phyloP scores from a whole-genome alignment of 768 basidiomycete species.

The Leccinellum rugosiceps region DNA sequence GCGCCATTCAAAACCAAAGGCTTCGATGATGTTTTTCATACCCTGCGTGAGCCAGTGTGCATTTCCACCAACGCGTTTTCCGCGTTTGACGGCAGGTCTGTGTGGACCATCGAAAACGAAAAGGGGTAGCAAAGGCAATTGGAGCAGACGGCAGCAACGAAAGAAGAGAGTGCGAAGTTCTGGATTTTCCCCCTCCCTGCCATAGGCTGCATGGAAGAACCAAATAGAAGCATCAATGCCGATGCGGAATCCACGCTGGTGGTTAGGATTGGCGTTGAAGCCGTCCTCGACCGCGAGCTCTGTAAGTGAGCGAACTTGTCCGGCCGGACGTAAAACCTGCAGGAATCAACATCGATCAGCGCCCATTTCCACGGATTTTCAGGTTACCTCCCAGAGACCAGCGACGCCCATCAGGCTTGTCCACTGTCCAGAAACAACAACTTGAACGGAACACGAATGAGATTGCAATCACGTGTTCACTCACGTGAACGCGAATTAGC shows the following conservation, averaged over 20 bases:
- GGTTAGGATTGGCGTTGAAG: slow-evolving; percentile 61
- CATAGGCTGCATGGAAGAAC: slow-evolving; percentile 73
- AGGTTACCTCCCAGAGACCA: slow-evolving; percentile 48
- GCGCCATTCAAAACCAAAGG: slow-evolving; percentile 79
- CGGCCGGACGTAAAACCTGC: slow-evolving; percentile 69
- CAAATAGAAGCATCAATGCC: slow-evolving; percentile 85
- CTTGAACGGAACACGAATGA: not conserved
- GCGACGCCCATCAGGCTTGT: slow-evolving; percentile 41
- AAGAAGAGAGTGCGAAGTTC: slow-evolving; percentile 83
- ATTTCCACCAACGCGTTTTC: slow-evolving; percentile 63
- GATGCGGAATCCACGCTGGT: slow-evolving; percentile 70
- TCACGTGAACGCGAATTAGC: not conserved
- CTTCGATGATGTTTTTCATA: slow-evolving; percentile 75
- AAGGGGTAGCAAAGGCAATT: slow-evolving; percentile 76
- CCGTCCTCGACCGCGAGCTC: slow-evolving; percentile 74
- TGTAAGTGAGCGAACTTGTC: slow-evolving; percentile 68
- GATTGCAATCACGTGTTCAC: not conserved
- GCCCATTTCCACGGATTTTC: slow-evolving; percentile 9
- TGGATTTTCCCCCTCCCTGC: slow-evolving; percentile 81
- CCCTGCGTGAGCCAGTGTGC: slow-evolving; percentile 66
- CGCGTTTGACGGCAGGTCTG: slow-evolving; percentile 77
- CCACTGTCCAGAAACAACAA: not conserved
- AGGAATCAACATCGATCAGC: not conserved
- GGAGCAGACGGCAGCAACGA: slow-evolving; percentile 75
- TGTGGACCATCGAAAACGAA: slow-evolving; percentile 92